Base-by-base conservation (phyloP, 169 alveolate genomes). In the Cryptosporidium sp. region DNA sequence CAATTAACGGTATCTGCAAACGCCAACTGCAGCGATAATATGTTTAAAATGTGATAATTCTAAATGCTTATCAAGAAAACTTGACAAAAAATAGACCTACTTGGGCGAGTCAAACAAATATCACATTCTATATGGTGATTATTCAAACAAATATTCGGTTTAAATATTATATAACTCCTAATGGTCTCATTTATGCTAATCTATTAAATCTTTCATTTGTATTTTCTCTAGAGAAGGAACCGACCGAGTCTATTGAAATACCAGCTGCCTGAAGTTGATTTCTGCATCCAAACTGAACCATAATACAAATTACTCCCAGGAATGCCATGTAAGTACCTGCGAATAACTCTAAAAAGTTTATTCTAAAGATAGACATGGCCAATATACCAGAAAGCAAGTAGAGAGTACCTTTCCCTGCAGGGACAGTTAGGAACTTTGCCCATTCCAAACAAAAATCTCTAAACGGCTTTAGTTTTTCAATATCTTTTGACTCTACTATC, bases 401-500 rank as follows among this genome's bases (percentile, higher is more conserved):
- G 12, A 80, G 74, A 12, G 69, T 73, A 3, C 89, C 89, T 62
- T 80, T 80, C 8, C 89, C 89, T 5, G 89, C 89, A 6, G 89
- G 89, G 26, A 80, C 89, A 37, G 89, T 80, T 45, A 80, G 29
- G n/a, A 80, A 80, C 31, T 80, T 80, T 62, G 89, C 89, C 89
- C 89, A 80, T 80, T 80, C 89, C n/a, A 80, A 18, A 61, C 89
- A 80, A 31, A 80, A 80, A 21, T 80, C 89, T 80, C 89, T 58
- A 69, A 80, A 80, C 1, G 89, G 89, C 45, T 67, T 80, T 0
- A 80, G 18, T 33, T 65, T 80, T 21, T 80, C 89, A 58, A 80
- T 80, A 62, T 80, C 89, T 41, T 80, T 80, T 33, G 89, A 80
- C 23, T 80, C 89, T 1, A 80, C 89, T 16, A 80, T 62, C 89